Conservation (phyloP, 2,329 filamentous ascomycete genomes). For the Lachnellula occidentalis region DNA sequence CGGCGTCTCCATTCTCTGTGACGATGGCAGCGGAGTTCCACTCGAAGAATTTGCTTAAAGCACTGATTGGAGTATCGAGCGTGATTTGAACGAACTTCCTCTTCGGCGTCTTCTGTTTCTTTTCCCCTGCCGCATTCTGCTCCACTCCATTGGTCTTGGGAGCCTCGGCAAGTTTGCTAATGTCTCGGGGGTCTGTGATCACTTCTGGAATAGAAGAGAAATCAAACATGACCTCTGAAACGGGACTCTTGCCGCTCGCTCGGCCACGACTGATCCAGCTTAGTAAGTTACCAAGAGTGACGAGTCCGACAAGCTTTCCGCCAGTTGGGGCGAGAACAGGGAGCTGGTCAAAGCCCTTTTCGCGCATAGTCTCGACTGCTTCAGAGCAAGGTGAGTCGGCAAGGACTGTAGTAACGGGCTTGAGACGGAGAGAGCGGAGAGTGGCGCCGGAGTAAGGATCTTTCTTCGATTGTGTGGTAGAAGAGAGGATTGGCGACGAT, state of each 20-base stretch:
- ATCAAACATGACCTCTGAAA: constrained; percentile 93
- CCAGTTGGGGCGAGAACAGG: constrained; percentile 72
- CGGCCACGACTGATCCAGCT: constrained; percentile 83
- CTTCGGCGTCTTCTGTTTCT: constrained; percentile 41
- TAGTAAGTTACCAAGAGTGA: constrained; percentile 91
- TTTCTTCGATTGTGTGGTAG: constrained; percentile 30
- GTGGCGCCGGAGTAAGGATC: constrained; percentile 76
- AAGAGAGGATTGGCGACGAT: constrained; percentile 34
- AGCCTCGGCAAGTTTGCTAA: constrained; percentile 36
- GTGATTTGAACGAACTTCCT: constrained; percentile 92
- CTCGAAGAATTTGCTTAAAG: constrained; percentile 89
- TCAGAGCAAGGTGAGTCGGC: constrained; percentile 69
- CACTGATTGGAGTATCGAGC: constrained; percentile 74
- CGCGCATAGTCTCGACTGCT: constrained; percentile 96
- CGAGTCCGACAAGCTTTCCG: constrained; percentile 76
- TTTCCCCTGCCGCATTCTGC: constrained; percentile 30
- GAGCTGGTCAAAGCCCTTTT: constrained; percentile 96
- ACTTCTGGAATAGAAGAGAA: constrained; percentile 84
- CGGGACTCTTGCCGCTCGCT: constrained; percentile 65
- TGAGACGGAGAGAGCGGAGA: constrained; percentile 77
- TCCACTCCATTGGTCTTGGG: constrained; percentile 28
- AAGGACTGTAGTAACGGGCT: constrained; percentile 84
- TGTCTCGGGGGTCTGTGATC: constrained; percentile 76
- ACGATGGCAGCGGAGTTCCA: constrained; percentile 97
- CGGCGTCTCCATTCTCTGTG: constrained; percentile 63